Conservation (phyloP, 2,329 filamentous ascomycete genomes). For the Bipolaris sorokiniana region DNA sequence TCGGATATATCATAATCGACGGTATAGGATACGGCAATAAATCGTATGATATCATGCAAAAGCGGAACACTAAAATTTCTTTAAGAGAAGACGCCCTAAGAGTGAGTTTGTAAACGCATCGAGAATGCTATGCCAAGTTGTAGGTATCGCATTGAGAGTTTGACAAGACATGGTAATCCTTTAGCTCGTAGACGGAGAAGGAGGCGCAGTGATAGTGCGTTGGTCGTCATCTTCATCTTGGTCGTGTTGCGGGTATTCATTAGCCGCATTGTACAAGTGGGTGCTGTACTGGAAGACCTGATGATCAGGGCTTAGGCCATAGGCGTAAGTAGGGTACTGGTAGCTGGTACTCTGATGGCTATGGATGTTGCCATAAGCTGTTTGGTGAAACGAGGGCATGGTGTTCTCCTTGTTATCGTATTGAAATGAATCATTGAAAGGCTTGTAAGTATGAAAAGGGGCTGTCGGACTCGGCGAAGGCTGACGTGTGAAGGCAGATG, state of each 20-base stretch:
- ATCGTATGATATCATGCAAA: constrained; percentile 10
- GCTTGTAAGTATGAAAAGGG: constrained; percentile 35
- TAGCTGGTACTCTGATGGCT: constrained; percentile 30
- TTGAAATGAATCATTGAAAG: constrained; percentile 36
- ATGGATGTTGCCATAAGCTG: constrained; percentile 34
- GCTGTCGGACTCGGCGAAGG: constrained; percentile 35
- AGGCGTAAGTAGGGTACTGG: constrained; percentile 38
- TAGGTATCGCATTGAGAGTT: constrained; percentile 3
- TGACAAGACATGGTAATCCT: background rate
- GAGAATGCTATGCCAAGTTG: constrained; percentile 18
- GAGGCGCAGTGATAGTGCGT: constrained; percentile 46
- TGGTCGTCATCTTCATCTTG: constrained; percentile 44
- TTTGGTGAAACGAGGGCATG: constrained; percentile 31
- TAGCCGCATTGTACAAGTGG: constrained; percentile 31
- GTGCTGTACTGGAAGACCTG: constrained; percentile 34
- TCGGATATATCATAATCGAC: constrained; percentile 18
- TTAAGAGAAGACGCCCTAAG: constrained; percentile 18
- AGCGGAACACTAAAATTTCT: background rate
- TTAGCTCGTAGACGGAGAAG: constrained; percentile 43
- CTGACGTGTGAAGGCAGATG: constrained; percentile 39
- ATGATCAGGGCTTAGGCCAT: constrained; percentile 39
- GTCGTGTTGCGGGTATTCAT: constrained; percentile 35
- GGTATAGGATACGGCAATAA: constrained; percentile 25
- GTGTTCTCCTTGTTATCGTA: constrained; percentile 46
- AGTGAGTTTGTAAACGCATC: constrained; percentile 20